Conservation (phyloP, 2,329 filamentous ascomycete species). For the Exophiala aquamarina region DNA sequence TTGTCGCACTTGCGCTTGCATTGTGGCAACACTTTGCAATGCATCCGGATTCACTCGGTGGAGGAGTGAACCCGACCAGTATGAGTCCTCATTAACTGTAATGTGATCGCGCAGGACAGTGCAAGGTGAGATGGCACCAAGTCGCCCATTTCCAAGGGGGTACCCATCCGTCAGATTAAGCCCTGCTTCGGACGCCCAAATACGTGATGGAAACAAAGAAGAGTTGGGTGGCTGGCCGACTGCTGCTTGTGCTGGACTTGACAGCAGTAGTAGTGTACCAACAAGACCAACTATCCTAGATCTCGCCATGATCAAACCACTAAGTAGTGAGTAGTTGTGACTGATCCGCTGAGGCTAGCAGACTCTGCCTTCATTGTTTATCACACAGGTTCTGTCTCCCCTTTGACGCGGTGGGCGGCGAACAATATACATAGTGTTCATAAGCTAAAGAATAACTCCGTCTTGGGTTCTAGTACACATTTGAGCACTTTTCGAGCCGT, state of each 20-base stretch:
- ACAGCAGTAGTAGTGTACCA: neutral
- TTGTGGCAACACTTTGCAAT: neutral
- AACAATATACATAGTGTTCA: neutral
- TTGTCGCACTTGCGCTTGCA: neutral
- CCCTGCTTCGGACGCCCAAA: neutral
- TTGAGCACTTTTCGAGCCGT: too few species aligned
- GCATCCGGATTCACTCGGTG: conserved; percentile 3
- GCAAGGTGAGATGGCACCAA: conserved; percentile 2
- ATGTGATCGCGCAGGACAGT: neutral
- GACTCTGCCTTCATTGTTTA: too few species aligned
- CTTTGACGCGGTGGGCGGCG: too few species aligned
- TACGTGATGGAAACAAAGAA: neutral
- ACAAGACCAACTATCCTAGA: neutral
- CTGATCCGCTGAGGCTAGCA: too few species aligned
- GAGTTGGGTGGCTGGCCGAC: conserved; percentile 1
- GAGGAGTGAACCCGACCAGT: neutral
- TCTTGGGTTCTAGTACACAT: too few species aligned
- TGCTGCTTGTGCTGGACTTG: neutral
- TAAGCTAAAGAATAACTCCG: too few species aligned
- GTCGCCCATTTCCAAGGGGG: conserved; percentile 1
- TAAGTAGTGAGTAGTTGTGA: too few species aligned
- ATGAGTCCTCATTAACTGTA: conserved; percentile 2
- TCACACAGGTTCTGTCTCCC: too few species aligned
- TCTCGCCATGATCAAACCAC: too few species aligned
- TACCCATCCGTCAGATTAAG: conserved; percentile 2